Conservation (phyloP, 352 stramenopile species). For the Phytopythium ostracodes region DNA sequence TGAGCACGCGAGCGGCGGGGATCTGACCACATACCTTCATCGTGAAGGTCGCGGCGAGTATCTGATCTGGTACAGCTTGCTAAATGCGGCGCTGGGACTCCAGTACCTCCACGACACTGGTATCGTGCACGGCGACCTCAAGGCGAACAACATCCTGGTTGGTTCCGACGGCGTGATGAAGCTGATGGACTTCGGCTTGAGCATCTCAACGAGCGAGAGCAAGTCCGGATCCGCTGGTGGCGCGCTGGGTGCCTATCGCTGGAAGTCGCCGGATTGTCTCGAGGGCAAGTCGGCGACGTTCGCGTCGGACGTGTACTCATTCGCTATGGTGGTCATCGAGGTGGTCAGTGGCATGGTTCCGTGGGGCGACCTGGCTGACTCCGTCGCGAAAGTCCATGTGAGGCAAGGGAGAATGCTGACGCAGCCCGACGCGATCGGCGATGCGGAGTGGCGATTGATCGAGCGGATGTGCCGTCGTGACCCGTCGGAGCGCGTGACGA, state of each 20-base stretch:
- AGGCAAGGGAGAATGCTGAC: neutral
- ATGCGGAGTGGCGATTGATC: neutral
- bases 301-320: conserved; percentile 5
- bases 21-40: conserved; percentile 18
- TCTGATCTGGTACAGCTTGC: conserved; percentile 18
- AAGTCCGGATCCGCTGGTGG: neutral
- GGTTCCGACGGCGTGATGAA: conserved; percentile 21
- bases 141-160: conserved; percentile 35
- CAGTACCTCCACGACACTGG: conserved; percentile 28
- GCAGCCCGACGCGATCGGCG: neutral
- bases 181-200: conserved; percentile 30
- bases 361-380: neutral
- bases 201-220: conserved; percentile 2
- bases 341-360: neutral
- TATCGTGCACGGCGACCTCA: conserved; percentile 32
- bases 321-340: conserved; percentile 2
- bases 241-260: conserved; percentile 17
- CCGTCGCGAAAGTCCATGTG: neutral
- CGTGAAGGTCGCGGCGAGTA: neutral
- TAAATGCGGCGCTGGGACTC: conserved; percentile 19
- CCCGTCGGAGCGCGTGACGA: conserved; percentile 1
- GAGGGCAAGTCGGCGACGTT: neutral
- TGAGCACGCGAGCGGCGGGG: conserved; percentile 20
- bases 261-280: conserved; percentile 28
- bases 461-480: neutral